phyloP scores from a whole-genome alignment of 495 filamentous ascomycete genomes.

The Gamarada debralockiae region DNA sequence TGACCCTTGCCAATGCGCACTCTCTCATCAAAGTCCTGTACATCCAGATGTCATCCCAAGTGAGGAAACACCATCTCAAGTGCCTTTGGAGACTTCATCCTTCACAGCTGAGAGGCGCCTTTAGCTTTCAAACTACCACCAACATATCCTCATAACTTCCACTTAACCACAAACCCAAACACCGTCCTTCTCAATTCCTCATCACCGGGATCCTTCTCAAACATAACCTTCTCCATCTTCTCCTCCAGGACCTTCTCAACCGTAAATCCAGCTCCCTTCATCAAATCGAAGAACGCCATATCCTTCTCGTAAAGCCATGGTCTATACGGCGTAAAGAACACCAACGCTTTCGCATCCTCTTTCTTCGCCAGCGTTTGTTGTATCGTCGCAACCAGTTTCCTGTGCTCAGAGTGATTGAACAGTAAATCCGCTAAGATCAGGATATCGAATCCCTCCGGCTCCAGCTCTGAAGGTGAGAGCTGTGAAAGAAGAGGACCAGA shows the following conservation, averaged over 20 bases:
- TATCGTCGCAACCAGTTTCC: conserved; percentile 68
- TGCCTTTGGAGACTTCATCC: no score
- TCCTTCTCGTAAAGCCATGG: conserved; percentile 86
- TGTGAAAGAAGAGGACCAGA: conserved; percentile 46
- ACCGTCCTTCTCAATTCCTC: conserved; percentile 72
- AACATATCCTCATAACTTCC: conserved; percentile 29
- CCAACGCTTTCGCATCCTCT: conserved; percentile 60
- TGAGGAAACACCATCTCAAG: no score
- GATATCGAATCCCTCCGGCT: conserved; percentile 58
- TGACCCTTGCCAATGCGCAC: no score
- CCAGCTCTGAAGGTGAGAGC: conserved; percentile 26
- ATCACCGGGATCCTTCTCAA: conserved; percentile 82
- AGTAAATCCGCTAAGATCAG: conserved; percentile 84
- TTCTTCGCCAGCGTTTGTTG: conserved; percentile 53
- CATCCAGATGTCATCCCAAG: no score
- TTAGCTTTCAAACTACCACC: no score
- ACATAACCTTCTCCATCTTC: conserved; percentile 78
- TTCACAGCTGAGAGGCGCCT: no score
- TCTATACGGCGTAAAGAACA: conserved; percentile 91
- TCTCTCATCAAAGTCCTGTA: no score
- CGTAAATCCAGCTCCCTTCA: conserved; percentile 58
- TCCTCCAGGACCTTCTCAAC: conserved; percentile 79
- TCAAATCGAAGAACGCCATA: conserved; percentile 78
- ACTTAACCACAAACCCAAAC: conserved; percentile 69
- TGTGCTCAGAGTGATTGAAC: conserved; percentile 84